These are phyloP conservation scores for Cladosporium austrohemisphaericum DNA, from an alignment of 2,329 filamentous ascomycete genomes.

Conservation along the genomic window DNA sequence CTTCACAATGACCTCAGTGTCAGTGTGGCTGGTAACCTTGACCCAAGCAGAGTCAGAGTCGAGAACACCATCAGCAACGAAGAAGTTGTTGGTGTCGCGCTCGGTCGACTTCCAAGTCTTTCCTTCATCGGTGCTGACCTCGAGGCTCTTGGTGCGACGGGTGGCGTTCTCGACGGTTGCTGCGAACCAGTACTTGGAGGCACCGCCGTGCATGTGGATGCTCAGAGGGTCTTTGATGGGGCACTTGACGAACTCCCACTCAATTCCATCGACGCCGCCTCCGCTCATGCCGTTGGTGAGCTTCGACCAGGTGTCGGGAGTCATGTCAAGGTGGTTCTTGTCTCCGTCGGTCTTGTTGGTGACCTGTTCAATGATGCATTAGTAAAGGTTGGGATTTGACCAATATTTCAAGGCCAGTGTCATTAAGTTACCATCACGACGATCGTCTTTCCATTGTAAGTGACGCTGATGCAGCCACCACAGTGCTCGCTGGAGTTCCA, in stretches of 20 bases:
- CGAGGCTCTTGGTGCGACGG: constrained; percentile 21
- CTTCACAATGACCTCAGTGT: constrained; percentile 12
- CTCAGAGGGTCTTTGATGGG: constrained; percentile 20
- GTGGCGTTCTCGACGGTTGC: constrained; percentile 24
- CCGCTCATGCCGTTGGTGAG: constrained; percentile 16
- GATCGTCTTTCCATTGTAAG: constrained; percentile 15
- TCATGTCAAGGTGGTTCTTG: constrained; percentile 19
- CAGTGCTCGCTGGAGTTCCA: constrained; percentile 14
- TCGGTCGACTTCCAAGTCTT: constrained; percentile 22
- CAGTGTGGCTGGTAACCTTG: constrained; percentile 19
- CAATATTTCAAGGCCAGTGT: not conserved
- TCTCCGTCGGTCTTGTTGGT: constrained; percentile 19
- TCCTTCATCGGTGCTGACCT: constrained; percentile 22
- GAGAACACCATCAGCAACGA: constrained; percentile 18
- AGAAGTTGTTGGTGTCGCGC: constrained; percentile 25
- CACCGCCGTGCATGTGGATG: constrained; percentile 23
- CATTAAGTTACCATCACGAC: constrained; percentile 14
- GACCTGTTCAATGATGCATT: constrained; percentile 4
- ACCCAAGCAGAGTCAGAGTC: constrained; percentile 20
- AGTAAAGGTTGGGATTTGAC: not conserved
- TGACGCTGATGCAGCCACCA: constrained; percentile 15
- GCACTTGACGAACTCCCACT: constrained; percentile 29
- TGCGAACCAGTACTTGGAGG: constrained; percentile 25
- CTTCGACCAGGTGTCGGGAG: constrained; percentile 17
- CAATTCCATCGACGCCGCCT: constrained; percentile 24